Percentiles rank a stretch among this genome's conserved stretches.
These are phyloP conservation scores for Zygotorulaspora sp. DNA, from an alignment of 805 yeast genomes.

Conservation along the genomic window DNA sequence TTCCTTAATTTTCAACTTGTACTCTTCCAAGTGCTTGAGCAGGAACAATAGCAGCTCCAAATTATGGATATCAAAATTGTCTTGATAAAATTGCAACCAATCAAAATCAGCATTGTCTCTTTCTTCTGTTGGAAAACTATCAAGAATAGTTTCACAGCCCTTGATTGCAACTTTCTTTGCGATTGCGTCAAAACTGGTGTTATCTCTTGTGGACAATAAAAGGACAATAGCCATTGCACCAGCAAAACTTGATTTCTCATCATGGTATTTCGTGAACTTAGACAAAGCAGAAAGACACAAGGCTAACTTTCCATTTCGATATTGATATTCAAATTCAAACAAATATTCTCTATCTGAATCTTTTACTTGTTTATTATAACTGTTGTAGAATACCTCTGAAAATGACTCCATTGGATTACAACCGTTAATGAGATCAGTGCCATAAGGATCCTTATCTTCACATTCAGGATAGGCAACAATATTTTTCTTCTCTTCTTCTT, in stretches of 20 bases:
- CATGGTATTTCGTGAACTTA: slow-evolving; percentile 21
- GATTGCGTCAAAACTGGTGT: slow-evolving; percentile 23
- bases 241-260: slow-evolving; percentile 19
- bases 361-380: slow-evolving; percentile 41
- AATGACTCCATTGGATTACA: slow-evolving; percentile 44
- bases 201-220: slow-evolving; percentile 23
- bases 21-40: slow-evolving; percentile 9
- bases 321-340: slow-evolving; percentile 30
- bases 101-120: slow-evolving; percentile 20
- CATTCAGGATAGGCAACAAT: slow-evolving; percentile 43
- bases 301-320: slow-evolving; percentile 30
- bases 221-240: slow-evolving; percentile 30
- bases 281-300: slow-evolving; percentile 29
- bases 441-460: slow-evolving; percentile 60
- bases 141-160: slow-evolving; percentile 26
- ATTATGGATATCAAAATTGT: slow-evolving; percentile 13
- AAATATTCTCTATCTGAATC: slow-evolving; percentile 34
- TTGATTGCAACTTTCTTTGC: slow-evolving; percentile 32
- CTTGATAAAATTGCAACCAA: slow-evolving; percentile 23
- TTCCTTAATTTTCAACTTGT: slow-evolving; percentile 15
- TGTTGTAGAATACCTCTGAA: slow-evolving; percentile 40
- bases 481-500: slow-evolving; percentile 48
- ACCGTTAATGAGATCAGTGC: slow-evolving; percentile 39
- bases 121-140: slow-evolving; percentile 20
- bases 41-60: slow-evolving; percentile 22